Base-by-base conservation (phyloP, 768 basidiomycete genomes). In the Leccinum subtestaceum region DNA sequence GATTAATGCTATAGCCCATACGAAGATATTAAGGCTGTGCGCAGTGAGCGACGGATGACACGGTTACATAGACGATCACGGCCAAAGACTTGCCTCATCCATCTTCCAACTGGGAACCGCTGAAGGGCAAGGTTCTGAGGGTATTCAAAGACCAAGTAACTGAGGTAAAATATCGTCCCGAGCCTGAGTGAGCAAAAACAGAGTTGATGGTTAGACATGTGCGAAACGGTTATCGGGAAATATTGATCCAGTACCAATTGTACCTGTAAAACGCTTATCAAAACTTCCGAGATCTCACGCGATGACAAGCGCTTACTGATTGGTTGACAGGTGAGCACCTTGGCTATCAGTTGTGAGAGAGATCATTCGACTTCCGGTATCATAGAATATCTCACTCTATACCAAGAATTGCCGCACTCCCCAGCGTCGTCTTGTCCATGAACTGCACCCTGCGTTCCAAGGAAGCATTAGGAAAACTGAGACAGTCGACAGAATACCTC, bases 371-470 rank as follows among this genome's bases (percentile, higher is more conserved):
- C 3, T 15, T 10, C 10, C 19, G 15, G 38, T 11, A 27, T 51
- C 45, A 11, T 12, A 13, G 13, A 34, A 19, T 56, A 46, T 61
- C 80, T 60, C 36, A 86, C 89, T 75, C 74, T 65, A 91, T 89
- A 1, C 89, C 89, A 49, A 91, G 78, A 61, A 90, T 88, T 2
- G 88, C 83, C 1, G 87, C 67, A 60, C 79, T 83, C 1, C 86
- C 87, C 3, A 91, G 74, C 0, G 88, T 90, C 0, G 84, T 86
- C 72, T 89, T 89, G 62, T 89, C 88, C 85, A 89, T 89, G 59
- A 85, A 89, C 66, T 89, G 87, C 17, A 90, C 79, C 81, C 88
- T 85, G 59, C 15, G 4, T 21, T 6, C 47, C 57, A 25, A n/a
- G 5, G 23, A 25, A 12, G 10, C 36, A 36, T 53, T 9, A 49